Conservation (phyloP, 2,329 filamentous ascomycete species). For the Rutstroemia sydowiana region DNA sequence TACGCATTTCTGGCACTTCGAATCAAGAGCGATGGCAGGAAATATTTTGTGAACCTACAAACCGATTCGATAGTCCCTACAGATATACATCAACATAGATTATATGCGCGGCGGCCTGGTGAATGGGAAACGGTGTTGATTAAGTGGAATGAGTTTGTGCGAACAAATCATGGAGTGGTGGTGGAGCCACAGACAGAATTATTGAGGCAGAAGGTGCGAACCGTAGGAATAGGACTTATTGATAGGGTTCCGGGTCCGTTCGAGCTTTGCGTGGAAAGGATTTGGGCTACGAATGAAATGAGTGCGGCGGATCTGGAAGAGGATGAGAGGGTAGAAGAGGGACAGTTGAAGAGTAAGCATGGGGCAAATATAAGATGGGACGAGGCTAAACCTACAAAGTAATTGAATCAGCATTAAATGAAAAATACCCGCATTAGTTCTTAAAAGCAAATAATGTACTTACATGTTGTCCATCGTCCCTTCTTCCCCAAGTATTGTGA, state of each 20-base stretch:
- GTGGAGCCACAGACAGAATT: conserved; percentile 91
- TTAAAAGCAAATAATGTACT: no score
- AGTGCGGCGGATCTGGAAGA: conserved; percentile 20
- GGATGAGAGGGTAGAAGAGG: conserved; percentile 29
- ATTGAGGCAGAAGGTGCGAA: conserved; percentile 76
- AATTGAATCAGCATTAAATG: no score
- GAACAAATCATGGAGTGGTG: conserved; percentile 87
- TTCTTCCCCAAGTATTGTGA: no score
- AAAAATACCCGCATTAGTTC: no score
- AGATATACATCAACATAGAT: conserved; percentile 90
- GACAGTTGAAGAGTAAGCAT: conserved; percentile 36
- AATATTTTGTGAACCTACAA: conserved; percentile 93
- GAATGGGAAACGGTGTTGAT: conserved; percentile 95
- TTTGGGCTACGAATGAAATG: conserved; percentile 77
- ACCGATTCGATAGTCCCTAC: conserved; percentile 89
- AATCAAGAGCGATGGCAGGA: conserved; percentile 81
- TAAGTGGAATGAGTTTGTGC: conserved; percentile 85
- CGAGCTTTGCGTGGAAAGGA: conserved; percentile 73
- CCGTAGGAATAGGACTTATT: conserved; percentile 79
- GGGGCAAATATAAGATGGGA: conserved; percentile 38
- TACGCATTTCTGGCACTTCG: conserved; percentile 83
- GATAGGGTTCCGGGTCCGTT: conserved; percentile 85
- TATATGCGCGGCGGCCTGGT: conserved; percentile 71
- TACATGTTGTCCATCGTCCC: no score
- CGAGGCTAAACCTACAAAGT: conserved; percentile 13